Evolutionary conservation across 129 eudicot species (phyloP), one percentile per base, ranked within the genome.

Genomic region (Apium graveolens): DNA sequence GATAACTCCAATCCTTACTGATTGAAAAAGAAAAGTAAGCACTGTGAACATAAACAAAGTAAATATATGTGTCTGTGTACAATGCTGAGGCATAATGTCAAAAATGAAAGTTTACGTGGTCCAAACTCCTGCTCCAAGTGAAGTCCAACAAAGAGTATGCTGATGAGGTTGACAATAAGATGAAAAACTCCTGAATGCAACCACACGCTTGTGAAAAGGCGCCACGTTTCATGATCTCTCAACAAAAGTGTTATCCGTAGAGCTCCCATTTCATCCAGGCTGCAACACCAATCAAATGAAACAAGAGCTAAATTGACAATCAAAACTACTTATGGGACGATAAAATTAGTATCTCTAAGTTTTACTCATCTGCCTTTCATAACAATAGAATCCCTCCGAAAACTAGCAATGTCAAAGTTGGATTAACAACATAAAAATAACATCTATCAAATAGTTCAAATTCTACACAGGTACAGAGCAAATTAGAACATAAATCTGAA

Each of bases 51-150:
- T 35, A 66, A 32, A 31, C 24, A 5, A 39, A 66, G 72, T 11
- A 31, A 60, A 60, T 24, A n/a, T 57, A n/a, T 0, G 29, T 53
- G 11, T 57, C 31, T n/a, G 31, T 60, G 10, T n/a, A 60, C 13
- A n/a, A n/a, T 3, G 16, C 32, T 26, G 68, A 60, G 32, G 6
- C 68, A 60, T 26, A 7, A 60, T 3, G 34, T 60, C 10, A 60
- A 60, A 9, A 9, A n/a, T 60, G 6, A 60, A n/a, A 60, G 31
- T 60, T 80, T 86, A 86, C 93, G 55, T 73, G 90, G 62, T 80
- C 93, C 93, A 70, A 82, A 86, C 70, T 89, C 89, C 78, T 86
- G 93, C 82, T 89, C 90, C 31, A 89, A 72, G 81, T 89, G 90
- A 80, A 86, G 60, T 41, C 93, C 93, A 81, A 89, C 75, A 41